Evolutionary conservation across 2,329 filamentous ascomycete species (phyloP).

Genomic region (Talaromyces sp.): DNA sequence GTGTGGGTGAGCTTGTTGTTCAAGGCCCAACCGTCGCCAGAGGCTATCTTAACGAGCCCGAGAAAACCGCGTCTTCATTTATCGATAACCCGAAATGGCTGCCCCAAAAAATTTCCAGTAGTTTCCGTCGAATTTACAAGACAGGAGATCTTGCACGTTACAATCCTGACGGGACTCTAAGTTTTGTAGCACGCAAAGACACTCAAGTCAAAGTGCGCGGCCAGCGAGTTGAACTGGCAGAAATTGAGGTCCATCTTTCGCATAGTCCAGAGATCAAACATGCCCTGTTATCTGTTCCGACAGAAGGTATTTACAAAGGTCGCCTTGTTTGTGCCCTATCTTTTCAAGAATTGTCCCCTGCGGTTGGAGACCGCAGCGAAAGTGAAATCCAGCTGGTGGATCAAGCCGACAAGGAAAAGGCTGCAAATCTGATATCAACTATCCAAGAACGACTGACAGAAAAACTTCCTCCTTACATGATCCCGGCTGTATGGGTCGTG

Average conservation of each 20-base stretch:
- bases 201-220: slow-evolving; percentile 37
- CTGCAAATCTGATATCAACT: not conserved
- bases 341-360: not conserved
- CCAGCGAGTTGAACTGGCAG: slow-evolving; percentile 37
- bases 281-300: not conserved
- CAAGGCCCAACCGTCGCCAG: slow-evolving; percentile 36
- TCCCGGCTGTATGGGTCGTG: not conserved
- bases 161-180: slow-evolving; percentile 30
- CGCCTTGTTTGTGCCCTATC: not conserved
- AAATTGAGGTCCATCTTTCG: slow-evolving; percentile 31
- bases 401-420: not conserved
- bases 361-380: not conserved
- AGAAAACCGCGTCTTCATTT: slow-evolving; percentile 30
- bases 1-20: slow-evolving; percentile 32
- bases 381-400: not conserved
- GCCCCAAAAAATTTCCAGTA: slow-evolving; percentile 17
- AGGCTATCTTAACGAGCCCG: slow-evolving; percentile 39
- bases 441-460: not conserved
- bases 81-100: slow-evolving; percentile 34
- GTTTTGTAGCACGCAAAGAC: slow-evolving; percentile 27
- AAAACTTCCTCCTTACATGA: slow-evolving; percentile 2
- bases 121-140: slow-evolving; percentile 32
- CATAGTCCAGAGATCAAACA: slow-evolving; percentile 33
- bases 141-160: slow-evolving; percentile 24
- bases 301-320: not conserved